Conservation (phyloP, 805 yeast genomes). For the Zygoascus flipseniorum region DNA sequence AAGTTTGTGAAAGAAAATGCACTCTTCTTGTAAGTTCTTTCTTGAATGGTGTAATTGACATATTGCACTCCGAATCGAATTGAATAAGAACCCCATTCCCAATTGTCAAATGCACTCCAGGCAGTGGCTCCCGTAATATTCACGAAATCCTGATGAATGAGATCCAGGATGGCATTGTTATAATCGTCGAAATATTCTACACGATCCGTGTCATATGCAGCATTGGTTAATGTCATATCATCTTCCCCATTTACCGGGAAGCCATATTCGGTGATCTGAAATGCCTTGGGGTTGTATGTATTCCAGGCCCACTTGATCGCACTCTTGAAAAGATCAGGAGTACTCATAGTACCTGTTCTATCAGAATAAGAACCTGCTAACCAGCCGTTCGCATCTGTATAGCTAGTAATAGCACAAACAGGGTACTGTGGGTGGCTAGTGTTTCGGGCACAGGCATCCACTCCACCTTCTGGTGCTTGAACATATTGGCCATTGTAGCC, state of each 20-base stretch:
- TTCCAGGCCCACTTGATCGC: constrained; percentile 14
- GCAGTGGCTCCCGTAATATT: constrained; percentile 26
- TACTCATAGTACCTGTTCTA: constrained; percentile 21
- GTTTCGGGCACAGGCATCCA: constrained; percentile 23
- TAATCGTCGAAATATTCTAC: constrained; percentile 25
- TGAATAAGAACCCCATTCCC: constrained; percentile 24
- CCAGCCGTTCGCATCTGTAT: constrained; percentile 15
- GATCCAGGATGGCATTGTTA: constrained; percentile 22
- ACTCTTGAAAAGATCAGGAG: constrained; percentile 13
- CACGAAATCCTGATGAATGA: constrained; percentile 20
- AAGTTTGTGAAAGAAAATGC: constrained; percentile 12
- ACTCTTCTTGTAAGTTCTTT: constrained; percentile 12
- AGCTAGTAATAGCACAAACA: constrained; percentile 17
- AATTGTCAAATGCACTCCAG: constrained; percentile 29
- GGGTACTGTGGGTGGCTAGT: constrained; percentile 22
- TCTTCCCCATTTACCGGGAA: constrained; percentile 27
- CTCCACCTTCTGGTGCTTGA: constrained; percentile 10
- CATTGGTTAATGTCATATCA: constrained; percentile 20
- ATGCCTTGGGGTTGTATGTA: constrained; percentile 20
- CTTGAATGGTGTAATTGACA: constrained; percentile 8
- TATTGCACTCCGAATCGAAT: constrained; percentile 13
- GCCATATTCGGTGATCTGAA: constrained; percentile 28
- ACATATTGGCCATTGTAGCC: constrained; percentile 25
- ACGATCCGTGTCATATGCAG: constrained; percentile 23
- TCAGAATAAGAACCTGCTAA: constrained; percentile 12